Percentiles rank a stretch among this genome's conserved stretches.
Conservation (phyloP, 148 eudicot species). For the Vaccinium vitisidaea region DNA sequence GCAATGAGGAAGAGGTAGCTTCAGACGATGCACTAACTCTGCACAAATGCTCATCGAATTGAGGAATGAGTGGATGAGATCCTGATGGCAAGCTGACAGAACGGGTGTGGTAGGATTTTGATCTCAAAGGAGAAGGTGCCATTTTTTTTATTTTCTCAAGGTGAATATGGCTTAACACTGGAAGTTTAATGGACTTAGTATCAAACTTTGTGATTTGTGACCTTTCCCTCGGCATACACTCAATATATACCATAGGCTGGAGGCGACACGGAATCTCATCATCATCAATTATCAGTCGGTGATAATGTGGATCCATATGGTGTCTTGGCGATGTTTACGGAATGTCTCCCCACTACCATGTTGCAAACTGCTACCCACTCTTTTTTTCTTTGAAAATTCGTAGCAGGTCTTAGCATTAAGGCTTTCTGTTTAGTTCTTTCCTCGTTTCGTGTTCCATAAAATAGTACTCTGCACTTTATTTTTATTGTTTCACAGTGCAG, state of each 20-base stretch:
- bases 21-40: not conserved
- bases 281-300: not conserved
- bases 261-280: constrained; percentile 13
- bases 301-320: not conserved
- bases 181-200: not conserved
- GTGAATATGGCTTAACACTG: not conserved
- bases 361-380: not conserved
- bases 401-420: no score
- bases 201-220: not conserved
- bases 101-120: constrained; percentile 21
- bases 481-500: not conserved
- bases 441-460: no score
- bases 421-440: no score
- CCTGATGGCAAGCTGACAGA: constrained; percentile 25
- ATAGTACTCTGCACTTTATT: no score
- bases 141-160: not conserved
- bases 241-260: not conserved
- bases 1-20: no score
- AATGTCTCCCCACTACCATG: not conserved
- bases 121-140: constrained; percentile 12
- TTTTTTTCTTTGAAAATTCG: not conserved
- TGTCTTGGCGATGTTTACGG: not conserved
- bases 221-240: not conserved
- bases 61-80: constrained; percentile 17
- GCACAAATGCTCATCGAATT: constrained; percentile 22